Evolutionary conservation across 306 rosid genomes (phyloP).

Genomic region (Acacia crassicarpa): DNA sequence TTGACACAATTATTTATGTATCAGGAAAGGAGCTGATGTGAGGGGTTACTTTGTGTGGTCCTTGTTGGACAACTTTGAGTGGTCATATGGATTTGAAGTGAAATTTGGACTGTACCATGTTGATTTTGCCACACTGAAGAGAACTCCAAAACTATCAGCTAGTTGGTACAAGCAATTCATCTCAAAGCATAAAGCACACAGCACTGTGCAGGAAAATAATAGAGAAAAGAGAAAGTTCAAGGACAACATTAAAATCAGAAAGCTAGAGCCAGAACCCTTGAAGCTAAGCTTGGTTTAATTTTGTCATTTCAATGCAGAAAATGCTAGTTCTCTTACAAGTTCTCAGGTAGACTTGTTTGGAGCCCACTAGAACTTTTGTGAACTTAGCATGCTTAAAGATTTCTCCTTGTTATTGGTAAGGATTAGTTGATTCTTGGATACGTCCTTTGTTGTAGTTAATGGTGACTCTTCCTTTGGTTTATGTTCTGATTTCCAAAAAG

Average conservation of each 20-base stretch:
- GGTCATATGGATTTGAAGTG: conserved; percentile 44
- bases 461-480: too few relatives aligned
- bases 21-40: conserved; percentile 64
- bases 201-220: background rate
- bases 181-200: conserved; percentile 25
- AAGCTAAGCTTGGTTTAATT: background rate
- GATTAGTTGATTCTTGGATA: background rate
- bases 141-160: conserved; percentile 58
- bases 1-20: background rate
- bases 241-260: conserved; percentile 13
- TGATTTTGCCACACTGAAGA: conserved; percentile 48
- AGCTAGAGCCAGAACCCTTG: conserved; percentile 12
- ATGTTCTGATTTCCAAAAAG: too few relatives aligned
- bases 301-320: background rate
- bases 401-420: background rate
- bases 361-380: background rate
- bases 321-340: background rate
- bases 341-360: background rate
- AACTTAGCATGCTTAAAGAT: background rate
- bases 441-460: background rate
- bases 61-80: conserved; percentile 69
- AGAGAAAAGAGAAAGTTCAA: background rate
- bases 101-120: conserved; percentile 56
- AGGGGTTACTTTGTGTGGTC: conserved; percentile 74
- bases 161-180: conserved; percentile 60